A percentile compares a stretch with the other conserved stretches of the same genome.
Conservation (phyloP, 2,329 filamentous ascomycete species). For the Cadophora luteo-olivacea region DNA sequence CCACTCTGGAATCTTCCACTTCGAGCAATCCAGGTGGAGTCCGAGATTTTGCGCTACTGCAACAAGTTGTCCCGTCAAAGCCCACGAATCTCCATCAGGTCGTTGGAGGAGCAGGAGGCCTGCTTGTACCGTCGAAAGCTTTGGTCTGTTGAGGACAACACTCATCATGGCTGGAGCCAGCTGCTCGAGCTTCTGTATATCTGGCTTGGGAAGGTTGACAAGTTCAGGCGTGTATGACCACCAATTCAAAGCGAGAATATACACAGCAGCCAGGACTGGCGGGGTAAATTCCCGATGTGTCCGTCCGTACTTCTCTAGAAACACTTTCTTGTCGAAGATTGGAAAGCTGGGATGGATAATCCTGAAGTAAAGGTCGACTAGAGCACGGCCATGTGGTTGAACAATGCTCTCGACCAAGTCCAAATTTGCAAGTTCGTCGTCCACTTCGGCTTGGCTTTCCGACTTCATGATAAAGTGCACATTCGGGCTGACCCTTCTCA, state of each 20-base stretch:
- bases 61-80: conserved; percentile 55
- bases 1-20: conserved; percentile 68
- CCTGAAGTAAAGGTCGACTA: conserved; percentile 44
- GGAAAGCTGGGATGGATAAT: conserved; percentile 58
- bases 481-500: conserved; percentile 75
- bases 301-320: conserved; percentile 64
- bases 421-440: conserved; percentile 39
- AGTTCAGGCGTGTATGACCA: conserved; percentile 62
- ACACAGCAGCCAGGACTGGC: conserved; percentile 64
- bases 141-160: conserved; percentile 56
- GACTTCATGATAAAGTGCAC: conserved; percentile 82
- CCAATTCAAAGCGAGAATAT: conserved; percentile 66
- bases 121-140: conserved; percentile 60
- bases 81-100: conserved; percentile 42
- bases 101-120: conserved; percentile 59
- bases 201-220: conserved; percentile 52
- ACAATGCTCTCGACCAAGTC: conserved; percentile 42
- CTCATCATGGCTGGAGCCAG: conserved; percentile 52
- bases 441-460: conserved; percentile 66
- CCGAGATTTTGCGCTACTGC: conserved; percentile 62
- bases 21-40: conserved; percentile 65
- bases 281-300: conserved; percentile 64
- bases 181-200: conserved; percentile 48
- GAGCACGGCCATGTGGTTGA: conserved; percentile 36
- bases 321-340: conserved; percentile 64